These are phyloP conservation scores for Dioscorea dumetorum DNA, from an alignment of 106 monocot genomes.

Conservation along the genomic window DNA sequence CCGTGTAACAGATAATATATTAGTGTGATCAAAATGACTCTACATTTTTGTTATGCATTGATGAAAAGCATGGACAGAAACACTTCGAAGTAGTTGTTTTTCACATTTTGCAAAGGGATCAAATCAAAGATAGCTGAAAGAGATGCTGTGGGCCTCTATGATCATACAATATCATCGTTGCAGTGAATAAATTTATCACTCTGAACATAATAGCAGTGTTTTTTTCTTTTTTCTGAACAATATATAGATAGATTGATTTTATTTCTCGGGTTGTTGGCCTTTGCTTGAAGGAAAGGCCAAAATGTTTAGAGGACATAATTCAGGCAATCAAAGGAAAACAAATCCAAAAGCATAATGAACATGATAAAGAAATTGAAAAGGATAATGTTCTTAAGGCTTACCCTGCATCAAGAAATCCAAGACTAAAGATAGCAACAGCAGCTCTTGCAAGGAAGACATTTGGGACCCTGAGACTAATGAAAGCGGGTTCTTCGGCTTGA, in stretches of 20 bases:
- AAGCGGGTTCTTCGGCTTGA: constrained; percentile 8
- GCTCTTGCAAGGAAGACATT: constrained; percentile 16
- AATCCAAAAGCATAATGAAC: neutral
- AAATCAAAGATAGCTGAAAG: too few species aligned
- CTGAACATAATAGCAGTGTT: too few species aligned
- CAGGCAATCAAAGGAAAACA: neutral
- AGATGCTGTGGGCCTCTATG: too few species aligned
- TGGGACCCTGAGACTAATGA: constrained; percentile 4
- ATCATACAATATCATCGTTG: too few species aligned
- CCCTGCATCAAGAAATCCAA: constrained; percentile 36
- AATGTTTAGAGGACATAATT: neutral
- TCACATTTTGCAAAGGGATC: too few species aligned
- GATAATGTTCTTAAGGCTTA: neutral
- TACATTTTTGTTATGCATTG: neutral
- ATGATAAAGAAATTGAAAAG: neutral
- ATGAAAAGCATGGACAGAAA: neutral
- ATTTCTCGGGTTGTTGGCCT: too few species aligned
- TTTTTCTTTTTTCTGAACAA: neutral
- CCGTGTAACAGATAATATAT: neutral
- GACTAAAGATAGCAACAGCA: constrained; percentile 7
- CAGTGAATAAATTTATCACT: too few species aligned
- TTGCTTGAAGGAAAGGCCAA: neutral
- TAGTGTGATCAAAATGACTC: neutral
- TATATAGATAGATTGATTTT: neutral
- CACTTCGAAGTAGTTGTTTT: neutral